These are phyloP conservation scores for Epichloe festucae DNA, from an alignment of 2,329 filamentous ascomycete species.

Conservation along the genomic window DNA sequence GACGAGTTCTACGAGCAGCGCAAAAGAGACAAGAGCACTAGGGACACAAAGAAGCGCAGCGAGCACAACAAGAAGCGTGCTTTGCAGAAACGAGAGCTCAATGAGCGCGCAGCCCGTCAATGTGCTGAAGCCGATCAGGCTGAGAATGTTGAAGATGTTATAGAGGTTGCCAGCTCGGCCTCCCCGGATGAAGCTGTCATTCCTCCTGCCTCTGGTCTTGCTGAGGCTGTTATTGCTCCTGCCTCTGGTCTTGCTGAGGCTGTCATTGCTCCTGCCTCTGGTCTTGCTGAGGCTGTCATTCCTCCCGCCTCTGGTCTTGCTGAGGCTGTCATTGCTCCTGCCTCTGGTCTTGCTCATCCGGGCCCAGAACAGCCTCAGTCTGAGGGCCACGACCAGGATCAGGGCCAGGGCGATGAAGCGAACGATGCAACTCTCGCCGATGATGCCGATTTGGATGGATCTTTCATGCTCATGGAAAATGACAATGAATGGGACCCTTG, in stretches of 20 bases:
- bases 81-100: conserved; percentile 3
- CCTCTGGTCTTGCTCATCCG: not conserved
- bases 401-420: not conserved
- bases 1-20: conserved; percentile 1
- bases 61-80: conserved; percentile 3
- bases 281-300: not conserved
- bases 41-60: not conserved
- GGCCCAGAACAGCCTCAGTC: not conserved
- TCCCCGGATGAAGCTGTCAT: not conserved
- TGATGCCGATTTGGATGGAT: not conserved
- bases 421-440: not conserved
- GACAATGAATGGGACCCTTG: not conserved
- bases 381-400: not conserved
- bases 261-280: not conserved
- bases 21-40: not conserved
- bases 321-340: not conserved
- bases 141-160: not conserved
- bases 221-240: not conserved
- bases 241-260: not conserved
- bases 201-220: not conserved
- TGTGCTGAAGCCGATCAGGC: not conserved
- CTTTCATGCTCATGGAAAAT: not conserved
- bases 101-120: conserved; percentile 3
- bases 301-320: not conserved
- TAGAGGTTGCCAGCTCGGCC: not conserved